Evolutionary conservation across 2,329 filamentous ascomycete species (phyloP), one percentile per base, ranked within the genome.

Genomic region (Stromatinia cepivora): DNA sequence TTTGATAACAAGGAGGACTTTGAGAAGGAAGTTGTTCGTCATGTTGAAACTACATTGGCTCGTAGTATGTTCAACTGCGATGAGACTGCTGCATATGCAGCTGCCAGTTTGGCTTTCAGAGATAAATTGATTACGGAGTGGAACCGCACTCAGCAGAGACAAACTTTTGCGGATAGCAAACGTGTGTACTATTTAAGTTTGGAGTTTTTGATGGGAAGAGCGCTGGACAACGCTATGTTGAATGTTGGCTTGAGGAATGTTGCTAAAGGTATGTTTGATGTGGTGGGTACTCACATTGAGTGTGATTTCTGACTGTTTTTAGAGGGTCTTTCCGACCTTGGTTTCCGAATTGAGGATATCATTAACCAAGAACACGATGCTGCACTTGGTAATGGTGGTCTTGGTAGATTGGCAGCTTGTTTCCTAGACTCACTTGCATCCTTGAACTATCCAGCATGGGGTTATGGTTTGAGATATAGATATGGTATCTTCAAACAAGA

Each of bases 401-500:
- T 99, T 61, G 95, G 95, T 58, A 92, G 95, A 76, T 87, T 99
- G 62, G 95, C 95, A 20, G 95, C 95, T 52, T 99, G 95, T 82
- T 97, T 98, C 85, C 87, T 99, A 72, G 95, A 99, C 83, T 97
- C 94, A 76, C 84, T 99, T 78, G 95, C 95, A 34, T 94, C 93
- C 15, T 86, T 99, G 76, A 96, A 97, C 83, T 97, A 91, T 80
- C 92, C 95, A 13, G 95, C 95, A 28, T 99, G 95, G 95, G 95
- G 95, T 48, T 99, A 99, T 77, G 95, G 94, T 68, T 84, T 99
- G 75, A 89, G 95, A 77, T 99, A 99, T 84, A 87, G 93, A 80
- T 98, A 98, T 79, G 92, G 92, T 79, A 99, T 99, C 80, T 99
- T 99, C 88, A 98, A 98, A 84, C 95, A 99, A 83, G 95, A 98